These are phyloP conservation scores for Heterotrichella gracilis DNA, from an alignment of 352 stramenopile genomes.

Conservation along the genomic window DNA sequence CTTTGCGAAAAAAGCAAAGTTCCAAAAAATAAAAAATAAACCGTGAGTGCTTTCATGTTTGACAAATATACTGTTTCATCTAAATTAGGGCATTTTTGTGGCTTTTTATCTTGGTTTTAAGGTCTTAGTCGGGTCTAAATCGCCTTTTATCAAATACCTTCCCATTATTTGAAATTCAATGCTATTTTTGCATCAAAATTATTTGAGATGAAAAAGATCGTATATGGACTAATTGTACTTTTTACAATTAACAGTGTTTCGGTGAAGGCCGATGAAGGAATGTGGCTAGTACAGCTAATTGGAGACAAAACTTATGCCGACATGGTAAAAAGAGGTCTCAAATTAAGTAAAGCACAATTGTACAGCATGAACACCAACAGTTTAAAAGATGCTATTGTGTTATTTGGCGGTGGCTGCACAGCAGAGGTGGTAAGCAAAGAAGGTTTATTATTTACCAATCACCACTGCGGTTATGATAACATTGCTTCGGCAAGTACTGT, in stretches of 20 bases:
- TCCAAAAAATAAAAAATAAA: no score
- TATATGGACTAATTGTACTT: background rate
- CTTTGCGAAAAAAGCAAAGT: no score
- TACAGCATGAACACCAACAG: background rate
- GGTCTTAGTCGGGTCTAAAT: no score
- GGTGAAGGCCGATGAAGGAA: background rate
- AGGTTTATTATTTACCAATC: constrained; percentile 2
- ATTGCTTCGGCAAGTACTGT: background rate
- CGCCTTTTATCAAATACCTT: no score
- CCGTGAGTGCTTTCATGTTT: no score
- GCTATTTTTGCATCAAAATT: no score
- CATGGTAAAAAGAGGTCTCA: background rate
- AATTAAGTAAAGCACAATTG: background rate
- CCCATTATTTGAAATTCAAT: no score
- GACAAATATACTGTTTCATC: no score
- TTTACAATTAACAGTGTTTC: background rate
- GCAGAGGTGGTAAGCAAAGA: background rate
- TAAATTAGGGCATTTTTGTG: no score
- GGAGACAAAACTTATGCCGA: constrained; percentile 1
- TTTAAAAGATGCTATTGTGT: background rate
- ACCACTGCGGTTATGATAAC: constrained; percentile 2
- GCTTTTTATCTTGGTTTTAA: no score
- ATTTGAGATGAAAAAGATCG: no score
- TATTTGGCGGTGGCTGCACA: background rate
- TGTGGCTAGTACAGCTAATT: background rate